These are phyloP conservation scores for Lactarius tabidus DNA, from an alignment of 768 basidiomycete genomes.

Conservation along the genomic window DNA sequence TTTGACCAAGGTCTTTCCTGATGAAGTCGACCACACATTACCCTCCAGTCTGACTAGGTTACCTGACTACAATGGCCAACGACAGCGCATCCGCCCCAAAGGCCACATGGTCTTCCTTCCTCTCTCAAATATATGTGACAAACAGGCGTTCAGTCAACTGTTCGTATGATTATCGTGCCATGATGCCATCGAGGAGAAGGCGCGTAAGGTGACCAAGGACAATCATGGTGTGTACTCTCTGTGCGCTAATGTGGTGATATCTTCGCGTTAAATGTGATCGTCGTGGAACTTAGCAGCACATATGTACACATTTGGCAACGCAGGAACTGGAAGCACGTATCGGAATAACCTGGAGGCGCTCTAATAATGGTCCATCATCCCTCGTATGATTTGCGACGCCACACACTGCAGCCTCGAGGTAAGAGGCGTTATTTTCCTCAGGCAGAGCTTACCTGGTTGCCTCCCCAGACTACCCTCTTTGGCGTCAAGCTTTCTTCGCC, in stretches of 20 bases:
- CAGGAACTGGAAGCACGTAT: slow-evolving; percentile 67
- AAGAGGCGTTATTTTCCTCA: slow-evolving; percentile 18
- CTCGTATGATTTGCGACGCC: slow-evolving; percentile 67
- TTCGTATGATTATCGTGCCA: slow-evolving; percentile 57
- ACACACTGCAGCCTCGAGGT: slow-evolving; percentile 54
- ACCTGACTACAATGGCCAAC: neutral
- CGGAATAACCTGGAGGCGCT: slow-evolving; percentile 61
- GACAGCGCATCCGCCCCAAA: neutral
- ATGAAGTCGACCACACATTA: no score
- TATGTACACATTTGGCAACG: slow-evolving; percentile 72
- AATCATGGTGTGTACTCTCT: slow-evolving; percentile 42
- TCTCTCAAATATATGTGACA: neutral
- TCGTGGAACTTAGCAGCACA: slow-evolving; percentile 52
- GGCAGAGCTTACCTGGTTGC: neutral
- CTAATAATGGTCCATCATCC: slow-evolving; percentile 69
- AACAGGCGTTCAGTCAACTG: slow-evolving; percentile 35
- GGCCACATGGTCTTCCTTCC: slow-evolving; percentile 15
- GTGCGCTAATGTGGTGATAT: neutral
- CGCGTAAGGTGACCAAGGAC: slow-evolving; percentile 57
- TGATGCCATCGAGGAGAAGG: slow-evolving; percentile 56
- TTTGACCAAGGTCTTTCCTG: no score
- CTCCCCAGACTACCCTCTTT: slow-evolving; percentile 66
- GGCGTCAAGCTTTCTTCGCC: slow-evolving; percentile 61
- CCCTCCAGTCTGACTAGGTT: no score
- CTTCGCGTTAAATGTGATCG: neutral